Evolutionary conservation across 1,284 basidiomycete genomes (phyloP), one percentile per base, ranked within the genome.

Genomic region (Kwoniella shivajii): DNA sequence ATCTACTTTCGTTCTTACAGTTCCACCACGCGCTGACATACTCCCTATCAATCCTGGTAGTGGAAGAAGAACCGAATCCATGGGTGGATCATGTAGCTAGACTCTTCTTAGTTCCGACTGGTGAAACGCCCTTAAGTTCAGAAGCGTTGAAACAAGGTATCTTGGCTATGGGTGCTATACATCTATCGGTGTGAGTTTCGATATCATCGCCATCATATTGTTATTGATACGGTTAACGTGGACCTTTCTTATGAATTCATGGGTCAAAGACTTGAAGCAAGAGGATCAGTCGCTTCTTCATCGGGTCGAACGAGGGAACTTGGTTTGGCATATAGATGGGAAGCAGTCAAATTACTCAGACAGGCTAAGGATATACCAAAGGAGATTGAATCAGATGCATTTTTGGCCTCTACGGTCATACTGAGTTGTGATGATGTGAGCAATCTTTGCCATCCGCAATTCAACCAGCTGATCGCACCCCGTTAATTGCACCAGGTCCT

Each of bases 11-110:
- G 26, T 26, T 6, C 14, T 9, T 6, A 4, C 63, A 74, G 72
- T 71, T 74, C 54, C 73, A 75, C 45, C 73, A 75, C 55, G 69
- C 67, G 49, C 57, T 74, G 6, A 72, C 71, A 2, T 75, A 75
- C 46, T 64, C 71, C 4, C 65, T 75, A 2, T 73, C 71, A 4
- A 71, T 74, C 46, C 59, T 72, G 18, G 69, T 72, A 30, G 67
- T 71, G 29, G 59, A 67, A 33, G 74, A 75, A 44, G 69, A 73
- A 7, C 56, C 61, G 46, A 75, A 74, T 50, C 71, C 71, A 1
- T 75, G 71, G 71, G 61, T 73, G 1, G 64, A 70, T 30, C 65
- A 71, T 45, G 63, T 73, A 22, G 65, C 67, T 2, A 68, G 71
- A 10, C 59, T 75, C 45, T 71, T 73, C 52, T 60, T 75, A 4